These are phyloP conservation scores for Xylaria acuta DNA, from an alignment of 495 filamentous ascomycete species.

Conservation along the genomic window DNA sequence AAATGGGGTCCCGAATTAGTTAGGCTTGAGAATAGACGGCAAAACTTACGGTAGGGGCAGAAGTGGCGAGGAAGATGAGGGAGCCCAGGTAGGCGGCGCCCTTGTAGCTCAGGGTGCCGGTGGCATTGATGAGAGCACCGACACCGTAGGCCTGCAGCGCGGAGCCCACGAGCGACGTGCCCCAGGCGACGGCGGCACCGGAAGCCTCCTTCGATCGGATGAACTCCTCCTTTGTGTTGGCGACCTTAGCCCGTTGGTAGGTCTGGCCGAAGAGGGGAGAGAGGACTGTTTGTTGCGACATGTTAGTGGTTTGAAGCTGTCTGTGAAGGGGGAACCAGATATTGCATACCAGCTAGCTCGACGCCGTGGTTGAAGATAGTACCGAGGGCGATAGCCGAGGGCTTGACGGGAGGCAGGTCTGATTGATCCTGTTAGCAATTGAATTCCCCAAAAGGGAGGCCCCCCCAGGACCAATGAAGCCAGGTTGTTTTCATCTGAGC, in stretches of 20 bases:
- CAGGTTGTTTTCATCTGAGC: not conserved
- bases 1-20: not conserved
- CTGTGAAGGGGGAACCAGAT: not conserved
- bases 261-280: constrained; percentile 92
- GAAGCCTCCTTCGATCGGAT: constrained; percentile 90
- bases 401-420: constrained; percentile 97
- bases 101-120: constrained; percentile 93
- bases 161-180: constrained; percentile 86
- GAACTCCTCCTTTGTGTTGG: constrained; percentile 97
- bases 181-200: constrained; percentile 86
- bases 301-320: not conserved
- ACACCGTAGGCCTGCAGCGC: constrained; percentile 93
- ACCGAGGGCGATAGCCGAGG: constrained; percentile 94
- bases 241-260: constrained; percentile 88
- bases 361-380: constrained; percentile 89
- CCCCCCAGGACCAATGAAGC: not conserved
- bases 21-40: no score
- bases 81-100: constrained; percentile 92
- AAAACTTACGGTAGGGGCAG: constrained; percentile 82
- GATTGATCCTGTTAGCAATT: constrained; percentile 32
- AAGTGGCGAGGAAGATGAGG: constrained; percentile 89
- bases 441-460: constrained; percentile 2
- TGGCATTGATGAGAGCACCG: constrained; percentile 93
- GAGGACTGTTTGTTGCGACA: constrained; percentile 72
- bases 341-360: constrained; percentile 48